These are phyloP conservation scores for Meyerozyma smithsonii DNA, from an alignment of 1,139 yeast genomes.

Conservation along the genomic window DNA sequence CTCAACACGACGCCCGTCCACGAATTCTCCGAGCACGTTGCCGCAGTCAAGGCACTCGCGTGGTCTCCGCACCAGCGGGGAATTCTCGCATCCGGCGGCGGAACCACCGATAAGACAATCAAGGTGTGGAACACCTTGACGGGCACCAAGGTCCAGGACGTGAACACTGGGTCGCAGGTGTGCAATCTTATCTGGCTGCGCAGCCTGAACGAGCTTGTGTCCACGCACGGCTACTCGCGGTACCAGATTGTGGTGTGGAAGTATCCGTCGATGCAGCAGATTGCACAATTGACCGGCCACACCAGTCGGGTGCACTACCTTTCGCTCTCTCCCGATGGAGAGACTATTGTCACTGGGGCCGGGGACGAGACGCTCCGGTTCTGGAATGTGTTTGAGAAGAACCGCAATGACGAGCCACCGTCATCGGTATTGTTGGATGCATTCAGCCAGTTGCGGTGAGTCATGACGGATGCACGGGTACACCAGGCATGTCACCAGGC, in stretches of 20 bases:
- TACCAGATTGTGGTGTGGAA: slow-evolving; percentile 95
- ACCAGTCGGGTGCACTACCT: slow-evolving; percentile 87
- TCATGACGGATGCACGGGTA: background rate
- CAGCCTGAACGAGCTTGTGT: slow-evolving; percentile 85
- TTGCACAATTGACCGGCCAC: slow-evolving; percentile 92
- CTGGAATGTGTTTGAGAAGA: slow-evolving; percentile 88
- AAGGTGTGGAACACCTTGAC: slow-evolving; percentile 90
- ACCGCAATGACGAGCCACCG: slow-evolving; percentile 51
- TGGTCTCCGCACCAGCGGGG: slow-evolving; percentile 99
- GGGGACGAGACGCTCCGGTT: slow-evolving; percentile 95
- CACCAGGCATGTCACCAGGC: too few species aligned
- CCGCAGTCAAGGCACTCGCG: slow-evolving; percentile 94
- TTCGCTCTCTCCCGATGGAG: slow-evolving; percentile 94
- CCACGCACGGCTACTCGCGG: slow-evolving; percentile 92
- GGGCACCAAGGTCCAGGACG: slow-evolving; percentile 68
- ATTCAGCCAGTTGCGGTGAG: slow-evolving; percentile 65
- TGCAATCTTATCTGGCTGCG: slow-evolving; percentile 93
- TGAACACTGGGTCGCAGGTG: slow-evolving; percentile 93
- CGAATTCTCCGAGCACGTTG: slow-evolving; percentile 77
- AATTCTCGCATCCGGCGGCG: slow-evolving; percentile 92
- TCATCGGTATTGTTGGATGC: slow-evolving; percentile 71
- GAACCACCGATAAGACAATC: slow-evolving; percentile 88
- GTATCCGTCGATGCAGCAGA: slow-evolving; percentile 87
- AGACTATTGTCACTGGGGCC: slow-evolving; percentile 97
- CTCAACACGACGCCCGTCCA: slow-evolving; percentile 63